Conservation (phyloP, 1,284 basidiomycete species). For the Malassezia restricta region DNA sequence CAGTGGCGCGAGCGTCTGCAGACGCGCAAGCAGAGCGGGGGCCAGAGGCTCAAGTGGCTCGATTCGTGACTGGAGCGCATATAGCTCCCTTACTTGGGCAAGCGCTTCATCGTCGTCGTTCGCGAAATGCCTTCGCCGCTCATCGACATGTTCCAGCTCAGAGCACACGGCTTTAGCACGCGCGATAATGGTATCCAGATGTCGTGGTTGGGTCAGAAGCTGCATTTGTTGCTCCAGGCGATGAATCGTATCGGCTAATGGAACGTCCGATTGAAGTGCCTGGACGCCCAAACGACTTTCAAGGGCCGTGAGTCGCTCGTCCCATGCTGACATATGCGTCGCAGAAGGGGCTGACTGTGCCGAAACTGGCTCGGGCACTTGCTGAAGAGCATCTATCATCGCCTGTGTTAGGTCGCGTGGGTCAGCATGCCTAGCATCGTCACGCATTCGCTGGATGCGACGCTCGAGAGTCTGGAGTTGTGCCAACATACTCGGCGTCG, state of each 20-base stretch:
- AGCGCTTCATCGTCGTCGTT: conserved; percentile 41
- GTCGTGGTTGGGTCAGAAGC: conserved; percentile 82
- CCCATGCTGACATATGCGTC: not conserved
- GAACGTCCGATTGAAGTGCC: conserved; percentile 48
- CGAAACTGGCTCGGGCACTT: not conserved
- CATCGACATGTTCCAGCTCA: conserved; percentile 75
- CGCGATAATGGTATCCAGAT: conserved; percentile 89
- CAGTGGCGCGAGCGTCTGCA: conserved; percentile 68
- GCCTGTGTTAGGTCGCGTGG: not conserved
- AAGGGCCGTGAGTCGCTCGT: conserved; percentile 18
- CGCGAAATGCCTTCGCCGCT: conserved; percentile 47
- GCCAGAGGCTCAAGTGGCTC: conserved; percentile 77
- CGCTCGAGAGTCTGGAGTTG: conserved; percentile 1
- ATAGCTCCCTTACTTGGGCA: conserved; percentile 41
- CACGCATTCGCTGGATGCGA: not conserved
- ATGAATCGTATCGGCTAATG: conserved; percentile 66
- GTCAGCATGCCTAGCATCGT: not conserved
- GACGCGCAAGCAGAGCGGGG: conserved; percentile 73
- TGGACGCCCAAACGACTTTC: conserved; percentile 24
- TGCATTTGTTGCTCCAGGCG: conserved; percentile 73
- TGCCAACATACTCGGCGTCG: not conserved
- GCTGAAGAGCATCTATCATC: not conserved
- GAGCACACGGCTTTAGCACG: conserved; percentile 82
- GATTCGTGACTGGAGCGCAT: conserved; percentile 68
- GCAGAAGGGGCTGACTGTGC: not conserved